Evolutionary conservation across 768 basidiomycete genomes (phyloP).

Genomic region (Lactifluus pinguis): DNA sequence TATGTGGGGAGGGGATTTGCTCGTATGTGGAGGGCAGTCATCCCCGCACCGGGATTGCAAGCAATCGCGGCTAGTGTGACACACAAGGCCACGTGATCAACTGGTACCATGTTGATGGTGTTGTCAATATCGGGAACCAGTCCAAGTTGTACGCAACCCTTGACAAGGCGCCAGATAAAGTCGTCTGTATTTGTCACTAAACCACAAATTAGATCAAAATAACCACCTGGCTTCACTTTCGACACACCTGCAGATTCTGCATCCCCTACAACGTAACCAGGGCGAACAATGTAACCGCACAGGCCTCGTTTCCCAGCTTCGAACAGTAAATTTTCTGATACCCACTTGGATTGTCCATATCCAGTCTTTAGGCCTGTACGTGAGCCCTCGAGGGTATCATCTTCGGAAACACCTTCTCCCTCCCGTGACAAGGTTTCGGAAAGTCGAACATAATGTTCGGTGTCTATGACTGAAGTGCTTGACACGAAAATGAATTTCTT

Average conservation of each 20-base stretch:
- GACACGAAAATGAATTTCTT: slow-evolving; percentile 89
- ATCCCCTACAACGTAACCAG: slow-evolving; percentile 95
- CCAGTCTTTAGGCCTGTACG: slow-evolving; percentile 70
- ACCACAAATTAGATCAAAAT: not conserved
- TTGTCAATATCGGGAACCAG: slow-evolving; percentile 97
- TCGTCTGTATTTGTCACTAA: slow-evolving; percentile 95
- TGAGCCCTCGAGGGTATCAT: slow-evolving; percentile 84
- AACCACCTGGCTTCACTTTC: not conserved
- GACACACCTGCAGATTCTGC: slow-evolving; percentile 72
- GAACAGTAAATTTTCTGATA: slow-evolving; percentile 87
- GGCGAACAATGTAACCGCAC: slow-evolving; percentile 77
- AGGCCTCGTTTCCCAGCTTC: slow-evolving; percentile 86
- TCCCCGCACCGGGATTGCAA: slow-evolving; percentile 33
- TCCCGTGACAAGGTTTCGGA: slow-evolving; percentile 56
- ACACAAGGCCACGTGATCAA: slow-evolving; percentile 88
- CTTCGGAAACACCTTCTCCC: slow-evolving; percentile 59
- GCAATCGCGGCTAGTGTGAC: slow-evolving; percentile 64
- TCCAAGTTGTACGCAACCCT: slow-evolving; percentile 98
- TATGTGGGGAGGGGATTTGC: slow-evolving; percentile 83
- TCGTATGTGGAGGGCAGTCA: slow-evolving; percentile 74
- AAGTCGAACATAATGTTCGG: slow-evolving; percentile 79
- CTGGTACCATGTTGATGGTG: slow-evolving; percentile 96
- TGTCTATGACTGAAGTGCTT: slow-evolving; percentile 91
- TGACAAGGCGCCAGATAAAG: slow-evolving; percentile 96
- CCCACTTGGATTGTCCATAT: slow-evolving; percentile 98